These are phyloP conservation scores for Nelumbo lutea DNA, from an alignment of 164 flowering plant species.

Conservation along the genomic window DNA sequence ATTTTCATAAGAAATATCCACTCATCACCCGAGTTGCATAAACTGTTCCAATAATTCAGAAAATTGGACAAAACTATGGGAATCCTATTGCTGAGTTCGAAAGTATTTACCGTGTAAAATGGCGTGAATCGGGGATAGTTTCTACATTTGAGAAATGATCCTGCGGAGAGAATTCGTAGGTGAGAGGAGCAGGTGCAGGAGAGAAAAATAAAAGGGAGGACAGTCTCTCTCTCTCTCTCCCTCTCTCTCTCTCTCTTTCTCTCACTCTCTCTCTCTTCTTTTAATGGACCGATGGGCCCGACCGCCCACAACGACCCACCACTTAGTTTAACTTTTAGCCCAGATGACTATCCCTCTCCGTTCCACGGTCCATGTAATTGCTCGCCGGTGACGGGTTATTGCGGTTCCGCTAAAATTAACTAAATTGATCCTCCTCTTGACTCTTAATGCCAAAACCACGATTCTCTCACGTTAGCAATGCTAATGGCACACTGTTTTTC, in stretches of 20 bases:
- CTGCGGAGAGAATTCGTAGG: not conserved
- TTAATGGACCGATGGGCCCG: conserved; percentile 1
- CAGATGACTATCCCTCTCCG: not conserved
- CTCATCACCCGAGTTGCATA: not conserved
- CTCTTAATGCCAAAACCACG: conserved; percentile 29
- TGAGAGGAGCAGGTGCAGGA: not conserved
- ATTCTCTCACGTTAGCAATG: not conserved
- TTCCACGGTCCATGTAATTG: not conserved
- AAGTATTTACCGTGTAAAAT: conserved; percentile 6
- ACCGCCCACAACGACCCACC: not conserved
- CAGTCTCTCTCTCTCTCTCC: not conserved
- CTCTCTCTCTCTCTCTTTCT: not conserved
- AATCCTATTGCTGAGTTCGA: not conserved
- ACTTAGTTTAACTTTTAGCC: conserved; percentile 1
- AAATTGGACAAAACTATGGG: not conserved
- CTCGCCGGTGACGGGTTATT: too few relatives aligned
- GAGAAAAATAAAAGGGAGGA: too few relatives aligned
- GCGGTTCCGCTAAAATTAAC: too few relatives aligned
- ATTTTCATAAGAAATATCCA: not conserved
- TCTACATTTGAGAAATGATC: conserved; percentile 6
- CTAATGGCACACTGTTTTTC: too few relatives aligned
- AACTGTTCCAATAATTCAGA: not conserved
- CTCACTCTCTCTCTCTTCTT: conserved; percentile 1
- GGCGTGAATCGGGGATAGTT: not conserved
- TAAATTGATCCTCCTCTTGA: too few relatives aligned